Conservation (phyloP, 2,329 filamentous ascomycete genomes). For the Alternaria viburni region DNA sequence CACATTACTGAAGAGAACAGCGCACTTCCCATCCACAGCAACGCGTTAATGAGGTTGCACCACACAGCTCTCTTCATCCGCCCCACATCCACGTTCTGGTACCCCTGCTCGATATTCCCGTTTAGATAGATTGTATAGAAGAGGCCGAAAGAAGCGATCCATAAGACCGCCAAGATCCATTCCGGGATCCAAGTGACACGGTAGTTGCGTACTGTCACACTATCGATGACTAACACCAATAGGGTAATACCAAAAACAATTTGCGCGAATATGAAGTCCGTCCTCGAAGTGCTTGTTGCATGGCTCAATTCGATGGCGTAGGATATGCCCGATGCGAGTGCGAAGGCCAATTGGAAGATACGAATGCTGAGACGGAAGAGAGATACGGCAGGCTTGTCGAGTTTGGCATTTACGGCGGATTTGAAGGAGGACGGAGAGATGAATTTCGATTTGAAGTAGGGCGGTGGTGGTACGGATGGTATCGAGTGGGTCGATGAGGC, state of each 20-base stretch:
- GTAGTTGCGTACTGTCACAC: slow-evolving; percentile 28
- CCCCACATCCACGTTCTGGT: slow-evolving; percentile 12
- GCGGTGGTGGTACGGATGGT: slow-evolving; percentile 23
- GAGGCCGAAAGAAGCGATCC: slow-evolving; percentile 29
- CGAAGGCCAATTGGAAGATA: slow-evolving; percentile 31
- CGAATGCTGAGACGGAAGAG: slow-evolving; percentile 29
- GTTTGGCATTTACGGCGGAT: slow-evolving; percentile 21
- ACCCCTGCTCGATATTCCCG: slow-evolving; percentile 5
- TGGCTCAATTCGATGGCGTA: slow-evolving; percentile 29
- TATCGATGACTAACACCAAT: slow-evolving; percentile 20
- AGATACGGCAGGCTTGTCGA: slow-evolving; percentile 24
- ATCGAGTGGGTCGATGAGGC: slow-evolving; percentile 1
- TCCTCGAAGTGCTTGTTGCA: slow-evolving; percentile 3
- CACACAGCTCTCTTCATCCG: slow-evolving; percentile 30
- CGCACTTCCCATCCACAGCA: slow-evolving; percentile 32
- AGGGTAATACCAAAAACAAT: slow-evolving; percentile 27
- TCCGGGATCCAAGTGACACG: slow-evolving; percentile 29
- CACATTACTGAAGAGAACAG: slow-evolving; percentile 34
- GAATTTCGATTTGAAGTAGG: slow-evolving; percentile 25
- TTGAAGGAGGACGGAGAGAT: slow-evolving; percentile 26
- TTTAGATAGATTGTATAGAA: slow-evolving; percentile 24
- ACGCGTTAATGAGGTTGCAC: slow-evolving; percentile 30
- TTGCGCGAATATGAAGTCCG: slow-evolving; percentile 28
- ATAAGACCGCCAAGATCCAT: slow-evolving; percentile 26
- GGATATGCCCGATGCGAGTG: slow-evolving; percentile 30